Evolutionary conservation across 2,329 filamentous ascomycete genomes (phyloP), one percentile per base, ranked within the genome.

Genomic region (Colletotrichum shisoi): DNA sequence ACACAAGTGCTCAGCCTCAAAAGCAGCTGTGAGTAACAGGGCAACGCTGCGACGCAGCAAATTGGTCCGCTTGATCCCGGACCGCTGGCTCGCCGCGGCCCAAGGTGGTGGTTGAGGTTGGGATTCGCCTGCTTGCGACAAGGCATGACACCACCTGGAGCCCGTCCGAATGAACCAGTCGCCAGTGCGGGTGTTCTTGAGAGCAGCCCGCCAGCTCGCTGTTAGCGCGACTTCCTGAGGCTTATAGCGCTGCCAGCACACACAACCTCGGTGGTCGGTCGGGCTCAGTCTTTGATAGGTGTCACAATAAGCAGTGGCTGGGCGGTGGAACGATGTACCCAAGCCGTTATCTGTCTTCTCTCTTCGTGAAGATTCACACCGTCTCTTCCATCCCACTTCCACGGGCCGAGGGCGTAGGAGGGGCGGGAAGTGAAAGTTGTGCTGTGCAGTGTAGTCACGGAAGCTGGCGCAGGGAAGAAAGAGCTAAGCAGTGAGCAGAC

Each of bases 1-100:
- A 49, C 34, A 57, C 54, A 42, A 57, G 39, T 62, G 61, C 64
- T 67, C 64, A 67, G 64, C 64, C 64, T 64, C 64, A 40, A 13
- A 62, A 49, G 44, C 31, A 49, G 45, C 19, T 34, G 63, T 56
- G 44, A 51, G 12, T 31, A 21, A 27, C 45, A 57, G 44, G 63
- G 59, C 52, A 52, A 39, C 11, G 46, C 59, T 44, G 40, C 39
- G 24, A 67, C 54, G 44, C 61, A 56, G 49, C 49, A 65, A 44
- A 49, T 54, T 64, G 61, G 42, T 27, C 56, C 44, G 61, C 37
- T 45, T 56, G 48, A 64, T 67, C 64, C 49, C 54, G 15, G 54
- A 37, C 53, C 42, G 24, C 34, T 49, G 54, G 48, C 44, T 49
- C 19, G 24, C 44, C 37, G 19, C 37, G 61, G 42, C 9, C 42